A percentile compares a stretch with the other conserved stretches of the same genome.
Conservation (phyloP, 306 rosid genomes). For the Chamaecrista fasciculata region DNA sequence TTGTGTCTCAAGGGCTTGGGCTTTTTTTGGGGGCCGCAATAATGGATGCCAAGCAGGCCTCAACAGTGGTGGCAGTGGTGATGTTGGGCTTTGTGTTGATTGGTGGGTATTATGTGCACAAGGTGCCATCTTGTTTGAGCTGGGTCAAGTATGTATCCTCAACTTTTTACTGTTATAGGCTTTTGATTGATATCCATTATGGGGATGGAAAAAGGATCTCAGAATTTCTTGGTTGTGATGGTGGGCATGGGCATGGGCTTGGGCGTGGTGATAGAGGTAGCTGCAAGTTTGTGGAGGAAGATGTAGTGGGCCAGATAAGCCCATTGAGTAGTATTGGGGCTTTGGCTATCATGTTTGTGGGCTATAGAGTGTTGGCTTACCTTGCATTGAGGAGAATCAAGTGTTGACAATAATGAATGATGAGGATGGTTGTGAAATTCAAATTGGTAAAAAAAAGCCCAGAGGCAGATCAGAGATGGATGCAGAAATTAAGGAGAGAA, state of each 20-base stretch:
- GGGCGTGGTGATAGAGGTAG: conserved; percentile 16
- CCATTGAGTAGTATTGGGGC: conserved; percentile 52
- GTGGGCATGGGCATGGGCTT: no score
- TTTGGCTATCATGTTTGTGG: conserved; percentile 71
- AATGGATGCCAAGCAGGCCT: conserved; percentile 93
- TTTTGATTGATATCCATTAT: conserved; percentile 66
- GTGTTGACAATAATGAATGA: conserved; percentile 42
- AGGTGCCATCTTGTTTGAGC: conserved; percentile 63
- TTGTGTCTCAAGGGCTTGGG: conserved; percentile 92
- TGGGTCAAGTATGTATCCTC: conserved; percentile 84
- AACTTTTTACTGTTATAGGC: conserved; percentile 67
- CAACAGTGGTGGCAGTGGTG: conserved; percentile 74
- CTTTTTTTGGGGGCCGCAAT: conserved; percentile 82
- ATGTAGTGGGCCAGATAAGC: conserved; percentile 69
- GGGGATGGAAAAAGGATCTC: conserved; percentile 62
- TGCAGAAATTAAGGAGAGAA: background rate
- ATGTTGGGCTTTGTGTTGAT: conserved; percentile 88
- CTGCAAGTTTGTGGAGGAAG: conserved; percentile 80
- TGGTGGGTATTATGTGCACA: conserved; percentile 87
- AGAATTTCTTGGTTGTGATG: conserved; percentile 53
- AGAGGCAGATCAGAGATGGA: background rate
- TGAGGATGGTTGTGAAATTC: no score
- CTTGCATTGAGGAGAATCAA: conserved; percentile 71
- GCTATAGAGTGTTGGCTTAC: conserved; percentile 76
- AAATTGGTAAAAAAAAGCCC: no score